These are phyloP conservation scores for Furcasterigmium sp. DNA, from an alignment of 2,329 filamentous ascomycete genomes.

Conservation along the genomic window DNA sequence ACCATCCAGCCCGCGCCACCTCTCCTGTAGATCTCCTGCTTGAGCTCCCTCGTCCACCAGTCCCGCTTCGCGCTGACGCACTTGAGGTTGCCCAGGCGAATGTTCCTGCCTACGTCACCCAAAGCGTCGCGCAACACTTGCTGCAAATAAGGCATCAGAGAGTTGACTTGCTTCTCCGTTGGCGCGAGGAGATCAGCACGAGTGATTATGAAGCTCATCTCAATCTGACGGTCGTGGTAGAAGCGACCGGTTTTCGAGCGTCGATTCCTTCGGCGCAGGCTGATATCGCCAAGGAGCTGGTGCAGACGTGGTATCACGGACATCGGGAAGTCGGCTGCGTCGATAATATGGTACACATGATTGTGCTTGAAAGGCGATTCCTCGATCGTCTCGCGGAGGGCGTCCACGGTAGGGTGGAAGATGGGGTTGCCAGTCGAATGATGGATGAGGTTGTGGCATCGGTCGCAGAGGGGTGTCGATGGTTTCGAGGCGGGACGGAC, in stretches of 20 bases:
- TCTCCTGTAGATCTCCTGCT: conserved; percentile 76
- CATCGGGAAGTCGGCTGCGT: conserved; percentile 95
- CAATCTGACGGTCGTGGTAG: conserved; percentile 61
- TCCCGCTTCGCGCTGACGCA: conserved; percentile 80
- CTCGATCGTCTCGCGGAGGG: conserved; percentile 76
- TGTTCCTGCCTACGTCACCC: conserved; percentile 57
- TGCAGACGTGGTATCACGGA: conserved; percentile 78
- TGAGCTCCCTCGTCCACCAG: conserved; percentile 89
- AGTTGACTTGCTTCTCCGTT: conserved; percentile 76
- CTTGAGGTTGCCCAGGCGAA: conserved; percentile 82
- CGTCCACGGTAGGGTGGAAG: conserved; percentile 73
- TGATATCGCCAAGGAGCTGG: conserved; percentile 63
- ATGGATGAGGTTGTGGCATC: conserved; percentile 79
- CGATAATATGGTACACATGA: conserved; percentile 90
- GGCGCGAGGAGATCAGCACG: conserved; percentile 81
- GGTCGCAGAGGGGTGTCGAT: conserved; percentile 65
- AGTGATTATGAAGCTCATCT: conserved; percentile 88
- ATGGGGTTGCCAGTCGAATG: conserved; percentile 69
- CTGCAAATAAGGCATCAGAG: conserved; percentile 78
- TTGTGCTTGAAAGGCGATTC: conserved; percentile 89
- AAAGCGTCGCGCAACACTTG: conserved; percentile 73
- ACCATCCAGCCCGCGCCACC: conserved; percentile 93
- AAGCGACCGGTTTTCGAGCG: conserved; percentile 65
- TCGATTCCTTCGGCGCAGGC: conserved; percentile 74
- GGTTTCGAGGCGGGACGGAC: not conserved